A percentile compares a stretch with the other conserved stretches of the same genome.
Evolutionary conservation across 2,329 filamentous ascomycete genomes (phyloP).

Genomic region (Rhynchosporium agropyri): DNA sequence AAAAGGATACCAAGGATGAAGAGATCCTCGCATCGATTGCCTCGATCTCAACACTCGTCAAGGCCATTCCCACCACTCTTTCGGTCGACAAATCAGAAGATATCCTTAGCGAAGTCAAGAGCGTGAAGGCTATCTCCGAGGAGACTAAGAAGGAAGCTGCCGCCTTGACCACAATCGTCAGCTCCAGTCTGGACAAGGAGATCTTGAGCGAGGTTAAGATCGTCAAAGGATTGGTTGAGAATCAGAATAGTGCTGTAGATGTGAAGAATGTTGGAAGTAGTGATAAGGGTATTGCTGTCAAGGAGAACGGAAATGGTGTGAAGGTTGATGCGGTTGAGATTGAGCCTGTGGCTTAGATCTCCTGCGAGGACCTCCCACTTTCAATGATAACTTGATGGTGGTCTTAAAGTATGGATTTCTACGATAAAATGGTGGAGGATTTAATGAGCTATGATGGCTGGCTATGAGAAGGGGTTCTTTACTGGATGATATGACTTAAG

Average conservation of each 20-base stretch:
- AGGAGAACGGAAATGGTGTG: conserved; percentile 28
- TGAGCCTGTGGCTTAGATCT: conserved; percentile 14
- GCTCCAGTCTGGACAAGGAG: conserved; percentile 14
- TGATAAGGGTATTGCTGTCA: conserved; percentile 30
- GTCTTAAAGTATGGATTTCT: conserved; percentile 8
- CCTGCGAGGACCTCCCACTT: background rate
- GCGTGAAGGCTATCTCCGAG: conserved; percentile 21
- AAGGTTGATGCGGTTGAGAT: conserved; percentile 30
- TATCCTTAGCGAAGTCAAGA: conserved; percentile 27
- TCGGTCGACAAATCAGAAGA: conserved; percentile 22
- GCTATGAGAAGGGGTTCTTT: background rate
- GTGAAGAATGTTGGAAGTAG: conserved; percentile 25
- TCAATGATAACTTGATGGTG: background rate
- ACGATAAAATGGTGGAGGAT: conserved; percentile 16
- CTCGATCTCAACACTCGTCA: conserved; percentile 19
- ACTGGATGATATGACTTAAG: background rate
- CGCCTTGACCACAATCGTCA: conserved; percentile 15
- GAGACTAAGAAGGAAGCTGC: conserved; percentile 22
- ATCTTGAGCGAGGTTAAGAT: conserved; percentile 27
- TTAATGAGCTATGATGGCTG: background rate
- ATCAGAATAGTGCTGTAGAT: conserved; percentile 15
- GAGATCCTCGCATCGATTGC: conserved; percentile 23
- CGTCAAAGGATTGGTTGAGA: conserved; percentile 23
- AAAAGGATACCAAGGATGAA: conserved; percentile 24
- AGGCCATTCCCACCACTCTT: conserved; percentile 20